Evolutionary conservation across 1,139 yeast species (phyloP), one percentile per base, ranked within the genome.

Genomic region (Entelexis sorbosivorans): DNA sequence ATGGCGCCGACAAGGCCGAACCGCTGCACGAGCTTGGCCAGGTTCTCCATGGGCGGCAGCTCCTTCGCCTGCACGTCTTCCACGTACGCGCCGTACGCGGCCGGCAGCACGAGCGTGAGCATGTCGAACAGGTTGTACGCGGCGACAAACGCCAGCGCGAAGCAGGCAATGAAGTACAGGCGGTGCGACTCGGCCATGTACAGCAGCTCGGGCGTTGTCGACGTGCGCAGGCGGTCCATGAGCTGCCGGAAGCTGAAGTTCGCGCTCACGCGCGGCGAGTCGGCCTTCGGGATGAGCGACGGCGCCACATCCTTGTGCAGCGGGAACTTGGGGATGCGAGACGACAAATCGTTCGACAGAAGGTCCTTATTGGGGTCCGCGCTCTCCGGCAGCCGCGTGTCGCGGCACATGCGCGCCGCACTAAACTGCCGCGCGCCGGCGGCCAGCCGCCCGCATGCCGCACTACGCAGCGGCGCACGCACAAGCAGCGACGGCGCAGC

Each of bases 171-270:
- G 63, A 85, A 84, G 64, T 84, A 86, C 29, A 84, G 70, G 53
- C 84, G 71, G 63, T 86, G 95, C 0, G 93, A 85, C 66, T 86
- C 95, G 32, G 88, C 79, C 69, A 83, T 89, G 66, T 86, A 86
- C 48, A 86, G 73, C 53, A 86, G 71, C 63, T 84, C 94, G 1
- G 93, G 93, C 49, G 75, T 73, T 9, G 67, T 69, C 59, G 79
- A 78, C 47, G 70, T 68, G 55, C 76, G 71, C 54, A 86, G 68
- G n/a, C 77, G 74, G 54, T 75, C 75, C 59, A 82, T 70, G 66
- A 85, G 80, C 62, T 81, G 82, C 22, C 78, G 70, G 60, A 85
- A 77, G 6, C 81, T 72, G 61, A 77, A 68, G 47, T 73, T 72
- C 16, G 75, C 72, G 1, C 84, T 81, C 2, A 81, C 84, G 44